These are phyloP conservation scores for Boletus sp. DNA, from an alignment of 768 basidiomycete species.

Conservation along the genomic window DNA sequence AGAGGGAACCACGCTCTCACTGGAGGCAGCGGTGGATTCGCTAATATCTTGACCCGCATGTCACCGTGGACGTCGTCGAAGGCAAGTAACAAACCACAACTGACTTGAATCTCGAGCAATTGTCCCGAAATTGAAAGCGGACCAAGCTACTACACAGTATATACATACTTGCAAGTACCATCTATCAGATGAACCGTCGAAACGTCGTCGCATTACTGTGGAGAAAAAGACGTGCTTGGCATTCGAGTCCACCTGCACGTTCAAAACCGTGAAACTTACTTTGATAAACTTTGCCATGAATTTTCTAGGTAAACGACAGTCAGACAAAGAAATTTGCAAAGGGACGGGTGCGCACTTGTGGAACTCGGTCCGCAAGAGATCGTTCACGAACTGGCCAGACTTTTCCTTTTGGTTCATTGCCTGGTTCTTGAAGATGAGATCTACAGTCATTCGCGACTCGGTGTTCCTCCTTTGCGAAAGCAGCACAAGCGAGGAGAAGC, in stretches of 20 bases:
- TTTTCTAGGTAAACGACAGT: slow-evolving; percentile 49
- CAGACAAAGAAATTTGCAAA: slow-evolving; percentile 7
- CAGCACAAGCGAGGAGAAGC: slow-evolving; percentile 1
- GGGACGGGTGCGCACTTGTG: slow-evolving; percentile 64
- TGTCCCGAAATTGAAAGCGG: background rate
- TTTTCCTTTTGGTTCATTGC: slow-evolving; percentile 67
- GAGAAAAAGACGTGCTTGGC: background rate
- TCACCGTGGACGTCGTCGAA: background rate
- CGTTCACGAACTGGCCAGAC: slow-evolving; percentile 87
- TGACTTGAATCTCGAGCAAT: background rate
- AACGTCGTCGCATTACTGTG: slow-evolving; percentile 6
- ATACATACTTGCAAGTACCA: background rate
- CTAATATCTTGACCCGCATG: slow-evolving; percentile 52
- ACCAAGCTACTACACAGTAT: background rate
- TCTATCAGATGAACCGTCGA: background rate
- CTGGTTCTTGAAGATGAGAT: slow-evolving; percentile 99
- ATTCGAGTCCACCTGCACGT: background rate
- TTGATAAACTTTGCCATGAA: slow-evolving; percentile 94
- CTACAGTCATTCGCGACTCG: slow-evolving; percentile 36
- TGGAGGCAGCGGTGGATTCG: slow-evolving; percentile 43
- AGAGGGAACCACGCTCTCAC: slow-evolving; percentile 53
- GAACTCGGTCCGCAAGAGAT: slow-evolving; percentile 89
- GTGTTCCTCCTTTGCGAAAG: background rate
- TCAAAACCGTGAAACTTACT: slow-evolving; percentile 34
- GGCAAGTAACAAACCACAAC: background rate